These are phyloP conservation scores for Ceratobasidium sp. DNA, from an alignment of 1,284 basidiomycete species.

Conservation along the genomic window DNA sequence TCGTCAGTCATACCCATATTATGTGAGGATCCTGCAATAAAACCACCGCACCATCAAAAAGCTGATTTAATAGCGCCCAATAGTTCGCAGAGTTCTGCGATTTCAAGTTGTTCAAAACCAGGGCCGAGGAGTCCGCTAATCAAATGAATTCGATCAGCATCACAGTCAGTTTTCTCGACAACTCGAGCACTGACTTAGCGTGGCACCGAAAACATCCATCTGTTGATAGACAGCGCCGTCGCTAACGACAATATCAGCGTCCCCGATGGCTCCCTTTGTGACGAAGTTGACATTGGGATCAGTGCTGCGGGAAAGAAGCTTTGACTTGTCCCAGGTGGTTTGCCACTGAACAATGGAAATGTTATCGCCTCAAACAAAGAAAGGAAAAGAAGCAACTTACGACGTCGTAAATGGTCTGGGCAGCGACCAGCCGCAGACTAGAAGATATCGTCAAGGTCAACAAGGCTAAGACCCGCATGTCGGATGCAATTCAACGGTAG, in stretches of 20 bases:
- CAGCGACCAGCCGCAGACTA: slow-evolving; percentile 1
- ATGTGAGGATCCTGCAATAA: not conserved
- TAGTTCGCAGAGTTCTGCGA: slow-evolving; percentile 61
- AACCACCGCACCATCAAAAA: slow-evolving; percentile 58
- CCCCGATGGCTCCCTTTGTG: slow-evolving; percentile 58
- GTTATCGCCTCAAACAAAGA: not conserved
- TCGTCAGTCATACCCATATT: not conserved
- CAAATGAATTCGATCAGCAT: not conserved
- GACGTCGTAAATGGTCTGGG: slow-evolving; percentile 36
- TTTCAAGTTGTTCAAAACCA: slow-evolving; percentile 63
- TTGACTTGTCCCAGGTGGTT: slow-evolving; percentile 68
- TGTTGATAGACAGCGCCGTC: slow-evolving; percentile 59
- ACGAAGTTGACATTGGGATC: slow-evolving; percentile 59
- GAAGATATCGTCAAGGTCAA: not conserved
- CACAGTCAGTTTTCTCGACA: not conserved
- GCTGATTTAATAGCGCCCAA: slow-evolving; percentile 58
- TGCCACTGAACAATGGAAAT: slow-evolving; percentile 61
- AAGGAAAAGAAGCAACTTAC: not conserved
- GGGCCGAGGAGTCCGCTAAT: slow-evolving; percentile 64
- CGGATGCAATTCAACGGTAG: no score
- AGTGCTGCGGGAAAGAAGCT: slow-evolving; percentile 57
- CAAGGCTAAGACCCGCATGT: not conserved
- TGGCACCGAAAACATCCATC: slow-evolving; percentile 63
- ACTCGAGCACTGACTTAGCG: slow-evolving; percentile 57
- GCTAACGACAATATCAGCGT: slow-evolving; percentile 62